Evolutionary conservation across 345 rosid genomes (phyloP).

Genomic region (Psidium friedrichsthalianum): DNA sequence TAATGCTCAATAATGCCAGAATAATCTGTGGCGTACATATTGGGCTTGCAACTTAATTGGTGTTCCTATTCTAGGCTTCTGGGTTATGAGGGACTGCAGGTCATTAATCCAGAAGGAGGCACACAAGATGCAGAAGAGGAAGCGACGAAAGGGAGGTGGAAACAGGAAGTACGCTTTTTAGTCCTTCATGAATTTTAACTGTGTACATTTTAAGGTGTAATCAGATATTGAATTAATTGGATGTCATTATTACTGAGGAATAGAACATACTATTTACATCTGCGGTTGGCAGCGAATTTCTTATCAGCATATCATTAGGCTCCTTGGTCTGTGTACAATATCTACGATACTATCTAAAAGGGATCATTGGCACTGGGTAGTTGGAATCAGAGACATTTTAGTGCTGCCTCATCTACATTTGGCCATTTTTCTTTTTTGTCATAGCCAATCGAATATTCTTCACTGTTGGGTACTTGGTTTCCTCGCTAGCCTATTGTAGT

Average conservation of each 20-base stretch:
- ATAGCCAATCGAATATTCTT: neutral
- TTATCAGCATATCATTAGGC: neutral
- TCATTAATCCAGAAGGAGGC: conserved; percentile 89
- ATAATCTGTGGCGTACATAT: neutral
- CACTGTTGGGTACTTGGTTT: neutral
- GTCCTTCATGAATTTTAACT: neutral
- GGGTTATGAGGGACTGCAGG: conserved; percentile 77
- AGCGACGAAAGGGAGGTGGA: conserved; percentile 91
- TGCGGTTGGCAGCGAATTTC: neutral
- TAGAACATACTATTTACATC: neutral
- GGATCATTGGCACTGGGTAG: neutral
- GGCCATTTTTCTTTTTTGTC: neutral
- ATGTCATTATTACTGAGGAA: neutral
- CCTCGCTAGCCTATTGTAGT: neutral
- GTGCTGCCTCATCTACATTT: neutral
- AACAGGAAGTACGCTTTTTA: conserved; percentile 43
- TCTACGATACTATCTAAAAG: neutral
- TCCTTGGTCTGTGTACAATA: neutral
- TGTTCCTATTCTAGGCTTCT: conserved; percentile 24
- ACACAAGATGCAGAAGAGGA: conserved; percentile 85
- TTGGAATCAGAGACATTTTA: neutral
- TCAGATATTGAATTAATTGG: neutral
- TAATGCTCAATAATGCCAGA: neutral
- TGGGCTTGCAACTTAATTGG: conserved; percentile 36
- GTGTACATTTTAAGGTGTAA: neutral